phyloP scores from a whole-genome alignment of 208 protist genomes.

The Crithidia acanthocephali region DNA sequence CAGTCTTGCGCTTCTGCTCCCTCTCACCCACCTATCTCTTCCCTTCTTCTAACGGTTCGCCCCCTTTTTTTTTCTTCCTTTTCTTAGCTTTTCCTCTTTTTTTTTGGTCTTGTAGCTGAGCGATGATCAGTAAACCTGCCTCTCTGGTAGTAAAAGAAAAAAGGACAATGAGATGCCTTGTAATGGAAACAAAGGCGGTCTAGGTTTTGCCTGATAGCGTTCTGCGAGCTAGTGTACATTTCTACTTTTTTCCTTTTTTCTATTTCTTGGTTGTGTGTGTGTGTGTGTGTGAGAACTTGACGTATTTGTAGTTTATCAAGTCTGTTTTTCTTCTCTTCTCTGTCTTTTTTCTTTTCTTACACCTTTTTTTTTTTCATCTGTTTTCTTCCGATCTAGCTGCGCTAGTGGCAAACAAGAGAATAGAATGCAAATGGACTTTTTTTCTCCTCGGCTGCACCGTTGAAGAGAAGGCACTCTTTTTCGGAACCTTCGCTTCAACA shows the following conservation, averaged over 20 bases:
- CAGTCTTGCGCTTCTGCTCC: neutral
- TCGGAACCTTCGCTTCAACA: no score
- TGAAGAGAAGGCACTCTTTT: neutral
- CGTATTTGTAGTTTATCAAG: neutral
- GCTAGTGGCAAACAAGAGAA: neutral
- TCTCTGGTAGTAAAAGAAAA: neutral
- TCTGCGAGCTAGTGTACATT: neutral
- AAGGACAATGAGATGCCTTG: neutral
- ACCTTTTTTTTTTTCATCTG: conserved; percentile 10
- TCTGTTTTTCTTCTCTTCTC: conserved; percentile 16
- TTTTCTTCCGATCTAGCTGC: conserved; percentile 3
- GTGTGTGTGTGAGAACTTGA: no score
- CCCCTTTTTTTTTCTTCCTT: conserved; percentile 4
- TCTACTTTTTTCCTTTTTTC: conserved; percentile 4
- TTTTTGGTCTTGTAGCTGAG: conserved; percentile 7
- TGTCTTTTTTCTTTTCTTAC: no score
- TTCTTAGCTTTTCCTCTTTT: conserved; percentile 3
- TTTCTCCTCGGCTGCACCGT: neutral
- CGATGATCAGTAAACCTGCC: neutral
- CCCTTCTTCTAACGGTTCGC: no score
- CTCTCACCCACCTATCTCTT: no score
- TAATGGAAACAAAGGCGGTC: no score
- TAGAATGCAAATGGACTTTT: neutral
- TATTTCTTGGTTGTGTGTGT: conserved; percentile 17
- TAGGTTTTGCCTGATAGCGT: neutral